A percentile compares a stretch with the other conserved stretches of the same genome.
Evolutionary conservation across 306 rosid genomes (phyloP).

Genomic region (Sindora glabra): DNA sequence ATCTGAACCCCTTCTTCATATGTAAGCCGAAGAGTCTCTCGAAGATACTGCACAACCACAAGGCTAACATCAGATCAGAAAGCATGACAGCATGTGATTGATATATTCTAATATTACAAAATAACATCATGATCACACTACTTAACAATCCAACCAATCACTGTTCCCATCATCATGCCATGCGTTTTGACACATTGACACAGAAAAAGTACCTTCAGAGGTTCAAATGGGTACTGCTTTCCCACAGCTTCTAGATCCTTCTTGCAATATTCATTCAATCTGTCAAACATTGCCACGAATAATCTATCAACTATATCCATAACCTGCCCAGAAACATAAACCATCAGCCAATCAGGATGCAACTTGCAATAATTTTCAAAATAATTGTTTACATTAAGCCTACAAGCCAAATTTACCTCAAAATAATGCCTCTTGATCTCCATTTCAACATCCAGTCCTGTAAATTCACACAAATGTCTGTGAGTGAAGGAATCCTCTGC

Average conservation of each 20-base stretch:
- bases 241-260: constrained; percentile 73
- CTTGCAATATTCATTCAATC: constrained; percentile 51
- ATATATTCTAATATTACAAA: not conserved
- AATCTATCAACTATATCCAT: constrained; percentile 70
- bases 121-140: not conserved
- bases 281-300: constrained; percentile 71
- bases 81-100: not conserved
- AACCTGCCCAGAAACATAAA: constrained; percentile 43
- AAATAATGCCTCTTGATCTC: constrained; percentile 65
- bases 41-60: constrained; percentile 61
- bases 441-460: constrained; percentile 95
- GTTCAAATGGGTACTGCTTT: constrained; percentile 83
- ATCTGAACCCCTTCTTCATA: constrained; percentile 91
- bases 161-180: not conserved
- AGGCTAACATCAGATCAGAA: constrained; percentile 20
- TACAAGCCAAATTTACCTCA: constrained; percentile 50
- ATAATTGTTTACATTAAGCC: not conserved
- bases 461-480: constrained; percentile 88
- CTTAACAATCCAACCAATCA: not conserved
- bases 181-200: not conserved
- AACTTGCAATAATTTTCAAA: constrained; percentile 1
- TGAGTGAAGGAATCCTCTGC: constrained; percentile 91
- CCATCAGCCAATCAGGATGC: not conserved
- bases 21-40: constrained; percentile 65
- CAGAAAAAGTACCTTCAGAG: constrained; percentile 61